Conservation (phyloP, 2,329 filamentous ascomycete species). For the Claviceps sp. region DNA sequence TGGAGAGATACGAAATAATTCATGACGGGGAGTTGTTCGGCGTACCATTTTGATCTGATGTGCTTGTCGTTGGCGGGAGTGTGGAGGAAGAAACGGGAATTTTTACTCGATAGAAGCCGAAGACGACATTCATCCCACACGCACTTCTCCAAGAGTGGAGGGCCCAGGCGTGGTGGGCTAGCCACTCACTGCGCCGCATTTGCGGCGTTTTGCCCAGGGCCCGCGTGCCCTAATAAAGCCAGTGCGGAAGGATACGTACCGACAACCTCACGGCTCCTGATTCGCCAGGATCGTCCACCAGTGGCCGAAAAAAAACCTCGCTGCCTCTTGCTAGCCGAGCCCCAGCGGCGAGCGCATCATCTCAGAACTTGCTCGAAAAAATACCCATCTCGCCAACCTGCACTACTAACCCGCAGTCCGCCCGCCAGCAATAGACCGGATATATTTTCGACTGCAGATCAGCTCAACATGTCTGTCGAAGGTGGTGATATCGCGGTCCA, state of each 20-base stretch:
- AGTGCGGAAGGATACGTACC: conserved; percentile 16
- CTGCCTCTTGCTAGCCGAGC: conserved; percentile 7
- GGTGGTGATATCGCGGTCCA: conserved; percentile 87
- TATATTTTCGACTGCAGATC: conserved; percentile 23
- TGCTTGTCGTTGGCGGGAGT: conserved; percentile 25
- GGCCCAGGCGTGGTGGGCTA: conserved; percentile 5
- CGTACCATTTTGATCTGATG: conserved; percentile 32
- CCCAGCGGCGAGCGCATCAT: conserved; percentile 15
- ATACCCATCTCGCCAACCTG: conserved; percentile 24
- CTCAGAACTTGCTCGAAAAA: conserved; percentile 18
- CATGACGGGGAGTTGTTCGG: conserved; percentile 5
- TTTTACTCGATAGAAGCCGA: conserved; percentile 16
- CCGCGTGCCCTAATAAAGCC: conserved; percentile 27
- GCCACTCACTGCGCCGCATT: not conserved
- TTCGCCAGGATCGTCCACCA: conserved; percentile 23
- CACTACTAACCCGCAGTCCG: conserved; percentile 24
- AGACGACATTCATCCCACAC: conserved; percentile 11
- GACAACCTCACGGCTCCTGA: conserved; percentile 16
- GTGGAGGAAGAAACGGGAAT: conserved; percentile 21
- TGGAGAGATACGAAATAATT: not conserved
- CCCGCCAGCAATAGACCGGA: conserved; percentile 22
- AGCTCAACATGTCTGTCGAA: conserved; percentile 69
- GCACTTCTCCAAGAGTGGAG: not conserved
- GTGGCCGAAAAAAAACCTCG: conserved; percentile 14
- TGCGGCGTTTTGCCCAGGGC: conserved; percentile 19